Percentiles rank a stretch among this genome's conserved stretches.
These are phyloP conservation scores for Bryoerythrophyllum caledonicum DNA, from an alignment of 225 moss, liverwort and hornwort genomes.

Conservation along the genomic window DNA sequence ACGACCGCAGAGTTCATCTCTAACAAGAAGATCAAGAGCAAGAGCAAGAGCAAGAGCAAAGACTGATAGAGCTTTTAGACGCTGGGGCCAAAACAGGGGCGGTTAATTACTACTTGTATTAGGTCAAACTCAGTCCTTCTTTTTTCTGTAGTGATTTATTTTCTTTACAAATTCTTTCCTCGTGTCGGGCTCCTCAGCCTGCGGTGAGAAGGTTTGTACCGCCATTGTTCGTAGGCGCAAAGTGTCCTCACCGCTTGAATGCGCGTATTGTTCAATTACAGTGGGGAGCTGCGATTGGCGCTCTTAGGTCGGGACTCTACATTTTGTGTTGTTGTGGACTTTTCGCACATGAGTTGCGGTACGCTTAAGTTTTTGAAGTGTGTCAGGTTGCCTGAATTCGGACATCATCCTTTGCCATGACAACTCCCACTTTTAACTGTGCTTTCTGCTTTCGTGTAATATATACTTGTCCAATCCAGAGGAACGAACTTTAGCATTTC, in stretches of 20 bases:
- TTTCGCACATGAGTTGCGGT: neutral
- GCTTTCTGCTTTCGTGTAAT: no score
- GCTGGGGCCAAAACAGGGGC: no score
- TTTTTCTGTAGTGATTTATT: neutral
- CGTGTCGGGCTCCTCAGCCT: neutral
- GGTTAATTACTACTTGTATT: neutral
- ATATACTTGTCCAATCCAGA: no score
- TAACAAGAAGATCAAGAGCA: slow-evolving; percentile 35
- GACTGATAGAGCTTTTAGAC: neutral
- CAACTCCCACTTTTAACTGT: neutral
- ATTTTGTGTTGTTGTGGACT: neutral
- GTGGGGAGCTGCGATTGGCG: neutral
- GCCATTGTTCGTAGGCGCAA: neutral
- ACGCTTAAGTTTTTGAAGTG: neutral
- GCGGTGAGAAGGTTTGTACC: neutral
- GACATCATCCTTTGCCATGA: neutral
- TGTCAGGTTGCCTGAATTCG: neutral
- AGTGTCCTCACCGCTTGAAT: neutral
- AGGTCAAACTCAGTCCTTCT: neutral
- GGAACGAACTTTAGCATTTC: no score
- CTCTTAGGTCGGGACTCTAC: neutral
- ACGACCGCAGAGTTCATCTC: slow-evolving; percentile 32
- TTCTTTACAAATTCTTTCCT: neutral
- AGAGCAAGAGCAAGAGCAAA: slow-evolving; percentile 31
- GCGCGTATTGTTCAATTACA: neutral